Evolutionary conservation across 2,329 filamentous ascomycete species (phyloP).

Genomic region (Colletotrichum sp.): DNA sequence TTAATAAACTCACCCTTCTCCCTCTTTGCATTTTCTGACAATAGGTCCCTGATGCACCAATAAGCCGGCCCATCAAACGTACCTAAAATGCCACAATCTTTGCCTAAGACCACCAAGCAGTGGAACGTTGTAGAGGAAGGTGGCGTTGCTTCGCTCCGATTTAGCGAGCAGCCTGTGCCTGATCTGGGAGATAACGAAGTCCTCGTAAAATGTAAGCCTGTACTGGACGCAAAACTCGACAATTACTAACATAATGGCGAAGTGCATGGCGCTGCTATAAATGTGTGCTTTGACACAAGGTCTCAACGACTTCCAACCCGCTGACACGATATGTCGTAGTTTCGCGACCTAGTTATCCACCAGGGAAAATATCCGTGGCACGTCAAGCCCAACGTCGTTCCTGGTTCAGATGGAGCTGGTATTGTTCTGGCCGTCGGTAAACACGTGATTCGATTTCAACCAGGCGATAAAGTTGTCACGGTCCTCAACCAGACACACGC

Average conservation of each 20-base stretch:
- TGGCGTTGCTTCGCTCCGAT: neutral
- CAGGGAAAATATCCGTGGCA: conserved; percentile 36
- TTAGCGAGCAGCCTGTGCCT: neutral
- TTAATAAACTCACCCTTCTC: neutral
- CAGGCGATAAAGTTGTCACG: conserved; percentile 53
- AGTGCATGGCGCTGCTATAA: conserved; percentile 12
- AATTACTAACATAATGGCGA: conserved; percentile 51
- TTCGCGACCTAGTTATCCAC: conserved; percentile 1
- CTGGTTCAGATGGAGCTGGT: conserved; percentile 55
- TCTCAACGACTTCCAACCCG: neutral
- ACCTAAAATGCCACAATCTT: neutral
- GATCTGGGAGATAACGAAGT: conserved; percentile 13
- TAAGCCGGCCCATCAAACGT: neutral
- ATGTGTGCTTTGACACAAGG: neutral
- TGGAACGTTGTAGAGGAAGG: conserved; percentile 4
- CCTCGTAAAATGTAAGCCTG: conserved; percentile 5
- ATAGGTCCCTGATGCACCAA: neutral
- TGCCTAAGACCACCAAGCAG: neutral
- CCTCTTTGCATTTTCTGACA: neutral
- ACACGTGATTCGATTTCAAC: conserved; percentile 52
- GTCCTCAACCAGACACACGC: conserved; percentile 26
- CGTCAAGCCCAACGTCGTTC: conserved; percentile 25
- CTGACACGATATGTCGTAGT: conserved; percentile 1
- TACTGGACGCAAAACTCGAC: conserved; percentile 35
- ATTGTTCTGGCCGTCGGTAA: conserved; percentile 51